Percentiles rank a stretch among this genome's conserved stretches.
These are phyloP conservation scores for Termitomyces eurrhizus DNA, from an alignment of 768 basidiomycete genomes.

Conservation along the genomic window DNA sequence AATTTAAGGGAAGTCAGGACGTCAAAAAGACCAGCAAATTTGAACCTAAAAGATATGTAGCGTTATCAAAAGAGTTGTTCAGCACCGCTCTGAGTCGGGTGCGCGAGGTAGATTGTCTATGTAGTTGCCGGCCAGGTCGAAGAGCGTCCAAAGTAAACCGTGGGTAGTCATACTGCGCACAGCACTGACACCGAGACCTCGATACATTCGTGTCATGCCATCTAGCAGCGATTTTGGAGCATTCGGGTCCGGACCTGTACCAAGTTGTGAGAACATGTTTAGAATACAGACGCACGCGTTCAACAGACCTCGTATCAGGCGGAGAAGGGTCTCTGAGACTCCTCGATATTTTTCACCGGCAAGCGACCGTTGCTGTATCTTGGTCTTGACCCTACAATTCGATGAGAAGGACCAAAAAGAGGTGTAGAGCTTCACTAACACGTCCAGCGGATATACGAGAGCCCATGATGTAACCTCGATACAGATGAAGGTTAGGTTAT, in stretches of 20 bases:
- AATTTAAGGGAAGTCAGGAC: conserved; percentile 9
- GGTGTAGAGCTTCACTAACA: conserved; percentile 45
- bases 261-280: background rate
- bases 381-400: conserved; percentile 75
- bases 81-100: conserved; percentile 25
- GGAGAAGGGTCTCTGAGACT: conserved; percentile 66
- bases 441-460: conserved; percentile 90
- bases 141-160: conserved; percentile 90
- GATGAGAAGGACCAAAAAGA: background rate
- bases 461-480: conserved; percentile 73
- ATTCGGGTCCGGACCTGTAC: conserved; percentile 70
- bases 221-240: conserved; percentile 71
- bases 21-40: conserved; percentile 5
- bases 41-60: conserved; percentile 3
- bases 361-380: conserved; percentile 89
- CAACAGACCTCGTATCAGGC: conserved; percentile 72
- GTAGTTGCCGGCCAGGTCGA: conserved; percentile 74
- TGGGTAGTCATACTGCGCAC: conserved; percentile 90
- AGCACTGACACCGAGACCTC: conserved; percentile 92
- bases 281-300: background rate
- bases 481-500: conserved; percentile 12
- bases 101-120: conserved; percentile 54
- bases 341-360: conserved; percentile 74
- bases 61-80: conserved; percentile 2
- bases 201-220: conserved; percentile 84